Percentiles rank a stretch among this genome's conserved stretches.
These are phyloP conservation scores for Botrytis hyacinthi DNA, from an alignment of 2,329 filamentous ascomycete species.

Conservation along the genomic window DNA sequence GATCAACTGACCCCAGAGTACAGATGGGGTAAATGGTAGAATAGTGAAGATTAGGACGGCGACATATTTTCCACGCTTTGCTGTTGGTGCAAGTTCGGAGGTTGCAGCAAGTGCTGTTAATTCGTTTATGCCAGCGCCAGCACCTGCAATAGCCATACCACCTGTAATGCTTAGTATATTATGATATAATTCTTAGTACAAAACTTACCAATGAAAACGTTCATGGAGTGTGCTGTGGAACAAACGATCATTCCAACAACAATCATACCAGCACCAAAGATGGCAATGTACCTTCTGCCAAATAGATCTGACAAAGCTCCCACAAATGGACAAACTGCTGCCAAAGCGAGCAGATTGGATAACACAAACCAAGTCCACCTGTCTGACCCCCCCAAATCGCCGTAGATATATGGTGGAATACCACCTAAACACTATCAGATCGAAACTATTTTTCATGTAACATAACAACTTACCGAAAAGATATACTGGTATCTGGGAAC, in stretches of 20 bases:
- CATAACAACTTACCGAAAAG: conserved; percentile 42
- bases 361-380: conserved; percentile 41
- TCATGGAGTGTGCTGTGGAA: conserved; percentile 57
- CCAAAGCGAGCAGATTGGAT: conserved; percentile 54
- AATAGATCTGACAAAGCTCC: conserved; percentile 63
- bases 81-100: conserved; percentile 64
- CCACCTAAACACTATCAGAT: conserved; percentile 38
- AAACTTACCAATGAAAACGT: conserved; percentile 55
- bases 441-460: not conserved
- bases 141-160: conserved; percentile 54
- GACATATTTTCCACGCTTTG: conserved; percentile 62
- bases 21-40: conserved; percentile 58
- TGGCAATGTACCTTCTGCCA: conserved; percentile 57
- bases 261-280: conserved; percentile 53
- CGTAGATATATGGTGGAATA: conserved; percentile 55
- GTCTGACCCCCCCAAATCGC: conserved; percentile 54
- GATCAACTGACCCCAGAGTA: conserved; percentile 58
- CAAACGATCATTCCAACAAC: conserved; percentile 59
- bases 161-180: conserved; percentile 37
- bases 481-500: conserved; percentile 59
- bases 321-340: conserved; percentile 61
- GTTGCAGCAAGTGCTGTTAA: conserved; percentile 63
- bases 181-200: not conserved
- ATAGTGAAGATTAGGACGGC: conserved; percentile 59
- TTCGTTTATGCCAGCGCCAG: conserved; percentile 66